A percentile compares a stretch with the other conserved stretches of the same genome.
These are phyloP conservation scores for Didymella pinodella DNA, from an alignment of 2,329 filamentous ascomycete genomes.

Conservation along the genomic window DNA sequence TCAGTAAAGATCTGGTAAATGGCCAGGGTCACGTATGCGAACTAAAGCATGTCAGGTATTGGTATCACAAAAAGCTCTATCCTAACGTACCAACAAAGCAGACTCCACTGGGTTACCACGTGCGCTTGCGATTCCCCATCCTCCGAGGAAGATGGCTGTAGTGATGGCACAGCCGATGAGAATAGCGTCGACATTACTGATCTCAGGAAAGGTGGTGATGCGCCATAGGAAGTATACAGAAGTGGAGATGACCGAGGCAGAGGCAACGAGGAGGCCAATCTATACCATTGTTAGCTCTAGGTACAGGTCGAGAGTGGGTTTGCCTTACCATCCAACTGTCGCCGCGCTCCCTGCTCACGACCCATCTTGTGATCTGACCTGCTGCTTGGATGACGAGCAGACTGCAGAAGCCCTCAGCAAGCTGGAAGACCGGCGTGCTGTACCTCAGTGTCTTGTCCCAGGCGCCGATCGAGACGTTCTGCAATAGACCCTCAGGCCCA, in stretches of 20 bases:
- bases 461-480: slow-evolving; percentile 79
- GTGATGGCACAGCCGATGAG: slow-evolving; percentile 93
- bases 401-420: slow-evolving; percentile 96
- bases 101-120: slow-evolving; percentile 95
- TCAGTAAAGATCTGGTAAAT: slow-evolving; percentile 99
- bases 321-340: slow-evolving; percentile 92
- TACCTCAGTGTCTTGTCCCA: slow-evolving; percentile 92
- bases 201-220: slow-evolving; percentile 90
- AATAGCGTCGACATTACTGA: slow-evolving; percentile 89
- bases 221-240: slow-evolving; percentile 97
- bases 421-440: slow-evolving; percentile 92
- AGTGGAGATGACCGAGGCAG: slow-evolving; percentile 90
- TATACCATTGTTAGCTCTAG: slow-evolving; percentile 55
- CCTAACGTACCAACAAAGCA: slow-evolving; percentile 70
- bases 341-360: slow-evolving; percentile 90
- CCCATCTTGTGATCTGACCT: slow-evolving; percentile 91
- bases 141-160: slow-evolving; percentile 89
- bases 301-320: neutral
- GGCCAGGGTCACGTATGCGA: slow-evolving; percentile 97
- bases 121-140: slow-evolving; percentile 92
- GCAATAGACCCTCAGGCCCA: slow-evolving; percentile 82
- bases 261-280: slow-evolving; percentile 88
- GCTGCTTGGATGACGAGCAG: slow-evolving; percentile 93
- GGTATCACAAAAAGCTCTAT: neutral
- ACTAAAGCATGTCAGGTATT: slow-evolving; percentile 54